Evolutionary conservation across 129 eudicot genomes (phyloP), one percentile per base, ranked within the genome.

Genomic region (Solidago caesia): DNA sequence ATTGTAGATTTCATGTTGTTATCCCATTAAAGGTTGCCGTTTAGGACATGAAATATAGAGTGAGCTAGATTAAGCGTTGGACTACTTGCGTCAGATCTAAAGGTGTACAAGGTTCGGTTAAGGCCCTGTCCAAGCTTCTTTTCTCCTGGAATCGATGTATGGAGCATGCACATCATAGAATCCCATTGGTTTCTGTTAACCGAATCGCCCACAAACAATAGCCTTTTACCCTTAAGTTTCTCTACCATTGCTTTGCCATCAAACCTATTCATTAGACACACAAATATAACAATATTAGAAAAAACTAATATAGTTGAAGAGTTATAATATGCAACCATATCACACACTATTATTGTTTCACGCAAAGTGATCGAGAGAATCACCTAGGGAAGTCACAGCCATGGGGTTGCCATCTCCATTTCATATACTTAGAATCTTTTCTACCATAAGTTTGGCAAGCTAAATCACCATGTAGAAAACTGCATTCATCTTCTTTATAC

Each of bases 121-220:
- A 78, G 78, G 64, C 71, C 76, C 69, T 9, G 9, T 10, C 26
- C 60, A 45, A 81, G 81, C 55, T 71, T 69, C 41, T 86, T 70
- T 41, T 44, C 44, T 39, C 87, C 83, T 7, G 83, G 82, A 67
- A 90, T 82, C 0, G 76, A 62, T 62, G 86, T 63, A 43, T 87
- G 84, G 7, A 87, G 75, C 57, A 90, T 68, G 78, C 96, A 90
- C 47, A 90, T 82, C 96, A 90, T 85, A 1, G 96, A 90, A 25
- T 83, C 87, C 96, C 96, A 90, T 64, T 90, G 96, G 39, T 85
- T 85, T 52, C 96, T 78, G 68, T 87, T 90, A 39, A 90, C 65
- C 0, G 96, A 90, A 80, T 90, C 96, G 3, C 96, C 96, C 16
- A 90, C 96, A 51, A 83, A 87, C 44, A 90, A 82, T 52, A 90